Conservation (phyloP, 441 rosid genomes). For the Capsella rubella region DNA sequence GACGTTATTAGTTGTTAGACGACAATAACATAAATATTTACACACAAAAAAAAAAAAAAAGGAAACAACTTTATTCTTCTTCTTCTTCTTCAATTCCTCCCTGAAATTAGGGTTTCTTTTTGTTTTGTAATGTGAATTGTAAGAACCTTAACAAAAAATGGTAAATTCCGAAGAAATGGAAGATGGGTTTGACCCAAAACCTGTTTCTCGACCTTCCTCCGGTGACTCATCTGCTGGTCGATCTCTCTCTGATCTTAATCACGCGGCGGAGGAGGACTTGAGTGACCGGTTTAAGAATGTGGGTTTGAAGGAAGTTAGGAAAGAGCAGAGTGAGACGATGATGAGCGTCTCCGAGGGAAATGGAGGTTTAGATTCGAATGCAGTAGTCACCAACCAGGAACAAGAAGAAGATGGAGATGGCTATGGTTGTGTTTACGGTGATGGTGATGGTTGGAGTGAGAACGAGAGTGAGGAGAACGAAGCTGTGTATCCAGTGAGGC, state of each 20-base stretch:
- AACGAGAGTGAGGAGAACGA: constrained; percentile 41
- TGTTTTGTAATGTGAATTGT: constrained; percentile 38
- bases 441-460: constrained; percentile 42
- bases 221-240: constrained; percentile 13
- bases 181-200: constrained; percentile 20
- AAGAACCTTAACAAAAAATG: constrained; percentile 31
- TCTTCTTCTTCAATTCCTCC: constrained; percentile 17
- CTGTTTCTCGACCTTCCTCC: constrained; percentile 30
- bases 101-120: constrained; percentile 44
- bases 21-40: background rate
- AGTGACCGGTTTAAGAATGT: constrained; percentile 40
- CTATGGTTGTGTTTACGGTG: background rate
- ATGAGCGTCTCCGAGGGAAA: constrained; percentile 41
- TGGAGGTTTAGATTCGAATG: constrained; percentile 34
- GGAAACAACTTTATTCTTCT: constrained; percentile 24
- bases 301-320: constrained; percentile 29
- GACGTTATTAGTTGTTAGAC: background rate
- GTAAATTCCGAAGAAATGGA: constrained; percentile 33
- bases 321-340: constrained; percentile 36
- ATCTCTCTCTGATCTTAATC: constrained; percentile 39
- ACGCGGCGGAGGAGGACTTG: constrained; percentile 25
- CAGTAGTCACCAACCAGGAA: constrained; percentile 1
- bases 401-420: constrained; percentile 20
- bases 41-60: background rate
- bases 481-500: constrained; percentile 67